Conservation (phyloP, 192 early-diverging fungal genomes). For the Allomyces macrogynus region DNA sequence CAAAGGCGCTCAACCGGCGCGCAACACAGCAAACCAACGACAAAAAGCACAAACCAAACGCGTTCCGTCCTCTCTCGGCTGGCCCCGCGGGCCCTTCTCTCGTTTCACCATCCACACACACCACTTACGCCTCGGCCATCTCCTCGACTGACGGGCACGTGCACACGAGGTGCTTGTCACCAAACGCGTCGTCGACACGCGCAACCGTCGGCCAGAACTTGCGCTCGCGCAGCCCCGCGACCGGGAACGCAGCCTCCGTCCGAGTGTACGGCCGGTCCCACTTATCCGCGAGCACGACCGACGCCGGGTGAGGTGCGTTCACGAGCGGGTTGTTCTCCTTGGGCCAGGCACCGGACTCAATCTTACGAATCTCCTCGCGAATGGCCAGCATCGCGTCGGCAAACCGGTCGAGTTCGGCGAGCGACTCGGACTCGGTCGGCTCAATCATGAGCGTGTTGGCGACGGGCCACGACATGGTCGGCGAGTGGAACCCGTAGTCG, state of each 20-base stretch:
- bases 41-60: no score
- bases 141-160: slow-evolving; percentile 85
- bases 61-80: no score
- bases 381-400: slow-evolving; percentile 96
- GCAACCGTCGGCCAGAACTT: slow-evolving; percentile 97
- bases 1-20: no score
- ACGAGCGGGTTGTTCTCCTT: slow-evolving; percentile 67
- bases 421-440: slow-evolving; percentile 92
- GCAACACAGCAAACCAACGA: no score
- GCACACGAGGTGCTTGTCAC: slow-evolving; percentile 85
- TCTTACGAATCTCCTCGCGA: slow-evolving; percentile 70
- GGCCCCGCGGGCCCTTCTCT: no score
- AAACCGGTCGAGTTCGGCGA: slow-evolving; percentile 87
- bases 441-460: slow-evolving; percentile 98
- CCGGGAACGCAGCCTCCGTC: slow-evolving; percentile 76
- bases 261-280: slow-evolving; percentile 80
- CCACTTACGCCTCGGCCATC: not conserved
- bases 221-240: slow-evolving; percentile 53
- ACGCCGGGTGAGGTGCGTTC: slow-evolving; percentile 73
- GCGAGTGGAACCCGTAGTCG: slow-evolving; percentile 97
- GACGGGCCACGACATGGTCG: slow-evolving; percentile 99
- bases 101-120: no score
- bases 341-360: slow-evolving; percentile 71
- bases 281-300: slow-evolving; percentile 48
- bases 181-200: slow-evolving; percentile 84